Percentiles rank a stretch among this genome's conserved stretches.
phyloP scores from a whole-genome alignment of 129 eudicot species.

The Helichrysum umbraculigerum region DNA sequence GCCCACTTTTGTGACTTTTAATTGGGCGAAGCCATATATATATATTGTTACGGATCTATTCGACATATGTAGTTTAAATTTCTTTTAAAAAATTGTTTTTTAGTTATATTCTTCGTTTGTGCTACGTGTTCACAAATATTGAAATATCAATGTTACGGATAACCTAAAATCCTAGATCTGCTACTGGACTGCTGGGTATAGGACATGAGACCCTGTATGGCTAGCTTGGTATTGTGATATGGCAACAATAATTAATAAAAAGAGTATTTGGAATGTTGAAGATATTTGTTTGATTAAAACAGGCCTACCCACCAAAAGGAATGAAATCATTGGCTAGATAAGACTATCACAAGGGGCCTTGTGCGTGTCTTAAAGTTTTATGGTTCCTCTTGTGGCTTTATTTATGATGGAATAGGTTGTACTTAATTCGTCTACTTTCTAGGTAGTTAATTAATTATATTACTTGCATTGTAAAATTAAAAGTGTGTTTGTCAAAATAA shows the following conservation, averaged over 20 bases:
- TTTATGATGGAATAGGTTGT: slow-evolving; percentile 13
- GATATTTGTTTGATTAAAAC: slow-evolving; percentile 27
- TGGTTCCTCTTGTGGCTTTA: slow-evolving; percentile 6
- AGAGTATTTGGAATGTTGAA: slow-evolving; percentile 30
- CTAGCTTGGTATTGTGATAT: slow-evolving; percentile 25
- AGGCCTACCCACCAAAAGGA: slow-evolving; percentile 35
- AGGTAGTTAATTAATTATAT: too few species aligned
- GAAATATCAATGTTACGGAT: too few species aligned
- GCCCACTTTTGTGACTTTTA: slow-evolving; percentile 34
- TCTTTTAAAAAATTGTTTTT: too few species aligned
- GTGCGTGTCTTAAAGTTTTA: slow-evolving; percentile 1
- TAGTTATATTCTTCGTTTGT: background rate
- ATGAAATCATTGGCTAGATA: slow-evolving; percentile 33
- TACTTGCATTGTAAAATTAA: too few species aligned
- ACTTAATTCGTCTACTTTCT: background rate
- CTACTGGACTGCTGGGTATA: slow-evolving; percentile 21
- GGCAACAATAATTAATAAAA: slow-evolving; percentile 16
- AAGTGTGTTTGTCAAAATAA: background rate
- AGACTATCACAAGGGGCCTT: slow-evolving; percentile 29
- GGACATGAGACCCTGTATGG: slow-evolving; percentile 24
- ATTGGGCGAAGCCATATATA: too few species aligned
- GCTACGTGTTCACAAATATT: too few species aligned
- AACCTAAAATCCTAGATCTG: too few species aligned
- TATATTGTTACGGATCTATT: too few species aligned
- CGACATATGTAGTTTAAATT: too few species aligned